A percentile compares a stretch with the other conserved stretches of the same genome.
These are phyloP conservation scores for Globomyces pollinis-pini DNA, from an alignment of 192 early-diverging fungal species.

Conservation along the genomic window DNA sequence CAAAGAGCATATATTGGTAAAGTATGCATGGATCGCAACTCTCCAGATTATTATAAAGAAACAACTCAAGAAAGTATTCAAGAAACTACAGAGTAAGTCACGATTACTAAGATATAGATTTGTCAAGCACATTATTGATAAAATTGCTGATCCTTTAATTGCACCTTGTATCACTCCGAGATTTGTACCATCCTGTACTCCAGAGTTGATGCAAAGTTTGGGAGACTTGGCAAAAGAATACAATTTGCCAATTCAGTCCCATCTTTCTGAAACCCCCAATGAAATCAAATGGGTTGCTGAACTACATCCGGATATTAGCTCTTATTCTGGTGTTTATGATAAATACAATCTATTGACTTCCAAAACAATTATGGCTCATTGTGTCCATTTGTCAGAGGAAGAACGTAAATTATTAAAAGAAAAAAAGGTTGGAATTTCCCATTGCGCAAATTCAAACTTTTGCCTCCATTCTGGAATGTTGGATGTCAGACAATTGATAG, in stretches of 20 bases:
- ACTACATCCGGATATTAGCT: slow-evolving; percentile 60
- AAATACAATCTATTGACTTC: slow-evolving; percentile 62
- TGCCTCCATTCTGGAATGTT: slow-evolving; percentile 69
- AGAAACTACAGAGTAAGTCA: slow-evolving; percentile 46
- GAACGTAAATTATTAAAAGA: slow-evolving; percentile 63
- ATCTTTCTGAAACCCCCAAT: slow-evolving; percentile 73
- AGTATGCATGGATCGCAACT: slow-evolving; percentile 92
- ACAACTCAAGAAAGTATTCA: slow-evolving; percentile 58
- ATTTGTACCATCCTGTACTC: slow-evolving; percentile 81
- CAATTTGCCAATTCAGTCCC: slow-evolving; percentile 83
- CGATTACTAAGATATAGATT: slow-evolving; percentile 12
- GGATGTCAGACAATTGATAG: slow-evolving; percentile 68
- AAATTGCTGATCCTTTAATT: slow-evolving; percentile 11
- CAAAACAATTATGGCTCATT: slow-evolving; percentile 85
- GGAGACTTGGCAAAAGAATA: slow-evolving; percentile 63
- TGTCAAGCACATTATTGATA: slow-evolving; percentile 11
- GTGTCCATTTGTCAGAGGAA: slow-evolving; percentile 71
- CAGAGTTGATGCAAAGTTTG: slow-evolving; percentile 59
- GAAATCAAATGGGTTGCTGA: slow-evolving; percentile 69
- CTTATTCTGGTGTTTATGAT: slow-evolving; percentile 75
- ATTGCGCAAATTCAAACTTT: slow-evolving; percentile 93
- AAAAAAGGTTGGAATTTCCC: slow-evolving; percentile 68
- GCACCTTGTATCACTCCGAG: slow-evolving; percentile 84
- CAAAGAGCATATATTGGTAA: slow-evolving; percentile 93
- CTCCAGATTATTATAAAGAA: slow-evolving; percentile 61